Base-by-base conservation (phyloP, 1,284 basidiomycete genomes). In the Ustilago bromivora region DNA sequence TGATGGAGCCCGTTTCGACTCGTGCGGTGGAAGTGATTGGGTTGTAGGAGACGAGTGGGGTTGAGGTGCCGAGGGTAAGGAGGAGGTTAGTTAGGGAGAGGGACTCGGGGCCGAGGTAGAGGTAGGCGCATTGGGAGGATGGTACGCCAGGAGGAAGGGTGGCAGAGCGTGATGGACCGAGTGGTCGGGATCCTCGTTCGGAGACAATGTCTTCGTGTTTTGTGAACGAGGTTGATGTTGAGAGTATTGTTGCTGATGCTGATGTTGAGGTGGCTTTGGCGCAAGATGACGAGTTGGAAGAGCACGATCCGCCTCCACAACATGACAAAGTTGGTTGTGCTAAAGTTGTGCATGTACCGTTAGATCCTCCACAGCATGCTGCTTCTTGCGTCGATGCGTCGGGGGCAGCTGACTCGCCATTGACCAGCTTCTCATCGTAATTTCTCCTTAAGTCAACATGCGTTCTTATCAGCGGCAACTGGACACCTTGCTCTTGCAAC, bases 81-180 rank as follows among this genome's bases (percentile, higher is more conserved):
- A 98, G 89, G 3, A 98, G 85, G 80, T 98, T 98, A 17, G 93
- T 93, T 46, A 98, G 88, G 0, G 90, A 90, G 7, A 96, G 89
- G 61, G 91, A 92, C 85, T 98, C 94, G 19, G 90, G 89, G 1
- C 96, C 96, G 41, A 98, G 88, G 85, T 96, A 98, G 58, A 96
- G 88, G 49, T 96, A 90, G 66, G 63, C 54, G 63, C 82, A 79
- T 53, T 81, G 47, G 38, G 83, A 54, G 19, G 60, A 57, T 11
- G 35, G 2, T 35, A 66, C 35, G 43, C 46, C 47, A 1, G 53
- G 28, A 7, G 76, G 72, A 0, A 78, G 69, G 15, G 55, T 53
- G 35, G 72, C 72, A 13, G 46, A 51, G 34, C 72, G 66, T 10
- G 66, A 62, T 74, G 68, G 49, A 17, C 76, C 74, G 59, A 78